Evolutionary conservation across 495 filamentous ascomycete genomes (phyloP), one percentile per base, ranked within the genome.

Genomic region (Aspergillus homomorphus): DNA sequence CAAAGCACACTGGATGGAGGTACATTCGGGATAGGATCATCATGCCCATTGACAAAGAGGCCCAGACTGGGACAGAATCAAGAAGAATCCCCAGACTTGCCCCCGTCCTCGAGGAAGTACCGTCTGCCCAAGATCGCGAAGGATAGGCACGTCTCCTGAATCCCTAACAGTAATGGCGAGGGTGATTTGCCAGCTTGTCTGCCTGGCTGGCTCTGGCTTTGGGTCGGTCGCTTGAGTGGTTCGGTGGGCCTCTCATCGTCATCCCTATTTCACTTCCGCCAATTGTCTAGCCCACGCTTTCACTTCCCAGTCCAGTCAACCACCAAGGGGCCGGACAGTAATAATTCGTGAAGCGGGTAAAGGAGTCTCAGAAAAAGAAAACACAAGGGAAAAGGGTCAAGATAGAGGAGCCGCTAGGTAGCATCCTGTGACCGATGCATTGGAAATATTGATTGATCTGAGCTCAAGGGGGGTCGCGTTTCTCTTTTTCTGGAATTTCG

Each of bases 161-260:
- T 50, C 48, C 48, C 28, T 23, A 46, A n/a, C 19, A n/a, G 8
- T 46, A 15, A n/a, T n/a, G 7, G 19, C 9, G 19, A 4, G 14
- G 19, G 18, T 14, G 19, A 16, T 23, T 45, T 10, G 20, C 23
- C 45, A 19, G 18, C 45, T 23, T 50, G 33, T 57, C 38, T n/a
- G 44, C 45, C 30, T 65, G 66, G 72, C 33, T 38, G 26, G 26
- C 4, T 30, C 4, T 30, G 4, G 33, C 7, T 38, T 38, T 51
- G 3, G 30, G 41, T 45, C 53, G 54, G 38, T 54, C 43, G 56
- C 60, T 57, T 78, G 73, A 80, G 77, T 79, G 71, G 75, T 75
- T 74, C 72, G 67, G 73, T 78, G 78, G 75, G 73, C 75, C 69
- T 56, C 64, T 62, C 66, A 67, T 66, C 73, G 70, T 75, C 73